Evolutionary conservation across 2,329 filamentous ascomycete genomes (phyloP).

Genomic region (Colletotrichum graminicola): DNA sequence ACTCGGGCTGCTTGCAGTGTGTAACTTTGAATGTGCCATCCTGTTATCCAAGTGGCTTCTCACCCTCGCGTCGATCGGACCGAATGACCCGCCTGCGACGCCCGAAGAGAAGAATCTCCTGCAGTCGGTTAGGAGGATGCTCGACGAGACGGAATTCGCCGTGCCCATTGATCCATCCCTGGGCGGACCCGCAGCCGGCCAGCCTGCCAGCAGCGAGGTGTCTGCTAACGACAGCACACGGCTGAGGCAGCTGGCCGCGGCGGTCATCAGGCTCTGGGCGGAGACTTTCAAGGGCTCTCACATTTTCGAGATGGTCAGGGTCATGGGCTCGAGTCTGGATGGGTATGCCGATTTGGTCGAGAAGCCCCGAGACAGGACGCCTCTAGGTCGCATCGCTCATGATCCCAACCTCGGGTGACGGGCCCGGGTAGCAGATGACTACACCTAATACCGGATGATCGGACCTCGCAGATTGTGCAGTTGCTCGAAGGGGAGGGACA

Average conservation of each 20-base stretch:
- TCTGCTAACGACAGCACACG: slow-evolving; percentile 62
- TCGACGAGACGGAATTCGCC: slow-evolving; percentile 73
- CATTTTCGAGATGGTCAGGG: slow-evolving; percentile 70
- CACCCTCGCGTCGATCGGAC: slow-evolving; percentile 65
- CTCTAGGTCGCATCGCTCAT: slow-evolving; percentile 52
- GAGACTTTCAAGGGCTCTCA: slow-evolving; percentile 73
- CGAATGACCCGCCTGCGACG: slow-evolving; percentile 62
- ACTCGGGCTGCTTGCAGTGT: slow-evolving; percentile 56
- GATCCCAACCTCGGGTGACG: slow-evolving; percentile 37
- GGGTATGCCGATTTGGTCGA: slow-evolving; percentile 69
- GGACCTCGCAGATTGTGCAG: neutral
- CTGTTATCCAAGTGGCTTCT: slow-evolving; percentile 72
- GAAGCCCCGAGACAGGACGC: slow-evolving; percentile 64
- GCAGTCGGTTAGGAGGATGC: slow-evolving; percentile 68
- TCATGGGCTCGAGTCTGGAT: slow-evolving; percentile 69
- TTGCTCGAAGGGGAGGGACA: neutral
- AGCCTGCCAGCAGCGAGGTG: slow-evolving; percentile 56
- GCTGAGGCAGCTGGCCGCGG: slow-evolving; percentile 67
- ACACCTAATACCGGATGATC: neutral
- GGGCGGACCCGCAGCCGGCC: slow-evolving; percentile 53
- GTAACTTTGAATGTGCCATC: slow-evolving; percentile 72
- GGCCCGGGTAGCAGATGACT: neutral
- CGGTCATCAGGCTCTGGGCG: slow-evolving; percentile 71
- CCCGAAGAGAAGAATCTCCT: slow-evolving; percentile 67
- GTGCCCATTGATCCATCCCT: slow-evolving; percentile 70